Conservation (phyloP, 148 eudicot genomes). For the Diospyros lotus region DNA sequence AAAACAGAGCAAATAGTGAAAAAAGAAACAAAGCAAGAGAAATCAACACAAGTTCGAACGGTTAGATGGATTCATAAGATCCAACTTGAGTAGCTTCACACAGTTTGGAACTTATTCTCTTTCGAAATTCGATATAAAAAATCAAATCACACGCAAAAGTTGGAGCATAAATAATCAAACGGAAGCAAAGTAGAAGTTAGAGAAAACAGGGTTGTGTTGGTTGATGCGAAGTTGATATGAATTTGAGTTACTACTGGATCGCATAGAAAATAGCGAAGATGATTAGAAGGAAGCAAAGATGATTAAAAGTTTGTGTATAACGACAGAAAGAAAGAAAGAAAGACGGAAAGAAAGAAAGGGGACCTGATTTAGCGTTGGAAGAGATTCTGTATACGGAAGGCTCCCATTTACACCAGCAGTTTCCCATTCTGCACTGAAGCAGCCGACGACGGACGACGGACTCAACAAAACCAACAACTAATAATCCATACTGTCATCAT, state of each 20-base stretch:
- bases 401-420: conserved; percentile 53
- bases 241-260: not conserved
- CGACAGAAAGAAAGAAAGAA: not conserved
- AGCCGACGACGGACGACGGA: not conserved
- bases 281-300: too few species aligned
- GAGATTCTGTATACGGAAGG: conserved; percentile 43
- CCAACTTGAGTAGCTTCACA: not conserved
- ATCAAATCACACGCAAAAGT: not conserved
- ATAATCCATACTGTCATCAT: conserved; percentile 1
- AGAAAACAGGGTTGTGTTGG: not conserved
- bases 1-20: too few species aligned
- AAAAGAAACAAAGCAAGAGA: too few species aligned
- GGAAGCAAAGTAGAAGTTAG: not conserved
- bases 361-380: conserved; percentile 59
- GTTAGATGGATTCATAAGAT: not conserved
- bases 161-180: not conserved
- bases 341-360: conserved; percentile 11
- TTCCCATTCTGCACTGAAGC: conserved; percentile 44
- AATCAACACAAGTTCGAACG: too few species aligned
- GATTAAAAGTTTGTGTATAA: too few species aligned
- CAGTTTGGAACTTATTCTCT: too few species aligned
- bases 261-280: too few species aligned
- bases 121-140: not conserved
- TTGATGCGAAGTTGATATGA: conserved; percentile 5
- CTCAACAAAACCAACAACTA: not conserved